Evolutionary conservation across 1,284 basidiomycete genomes (phyloP).

Genomic region (Ceratobasidium sp.): DNA sequence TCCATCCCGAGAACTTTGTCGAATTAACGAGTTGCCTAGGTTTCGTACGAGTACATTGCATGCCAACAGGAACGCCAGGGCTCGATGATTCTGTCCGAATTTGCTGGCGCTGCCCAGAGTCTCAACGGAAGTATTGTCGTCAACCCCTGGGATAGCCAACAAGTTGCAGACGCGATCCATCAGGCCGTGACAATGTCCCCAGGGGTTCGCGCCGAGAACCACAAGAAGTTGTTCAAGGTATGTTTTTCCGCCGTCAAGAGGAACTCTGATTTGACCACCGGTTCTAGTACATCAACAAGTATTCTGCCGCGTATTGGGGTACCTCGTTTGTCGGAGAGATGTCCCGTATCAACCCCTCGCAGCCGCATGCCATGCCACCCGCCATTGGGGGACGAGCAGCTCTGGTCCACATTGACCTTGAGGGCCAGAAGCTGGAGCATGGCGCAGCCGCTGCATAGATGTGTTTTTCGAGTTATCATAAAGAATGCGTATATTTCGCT

Average conservation of each 20-base stretch:
- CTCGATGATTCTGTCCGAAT: constrained; percentile 98
- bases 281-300: constrained; percentile 85
- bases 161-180: constrained; percentile 96
- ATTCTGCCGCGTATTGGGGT: constrained; percentile 94
- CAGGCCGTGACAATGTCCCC: constrained; percentile 91
- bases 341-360: constrained; percentile 53
- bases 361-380: constrained; percentile 11
- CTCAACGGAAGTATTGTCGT: constrained; percentile 94
- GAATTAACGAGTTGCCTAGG: constrained; percentile 63
- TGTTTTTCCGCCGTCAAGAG: constrained; percentile 47
- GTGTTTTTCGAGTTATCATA: background rate
- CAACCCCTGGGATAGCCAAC: constrained; percentile 96
- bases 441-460: constrained; percentile 45
- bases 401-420: constrained; percentile 46
- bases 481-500: background rate
- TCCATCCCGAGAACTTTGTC: background rate
- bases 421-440: constrained; percentile 50
- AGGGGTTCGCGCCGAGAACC: constrained; percentile 87
- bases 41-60: constrained; percentile 99
- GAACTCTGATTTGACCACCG: constrained; percentile 24
- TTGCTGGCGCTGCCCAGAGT: constrained; percentile 97
- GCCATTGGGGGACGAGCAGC: constrained; percentile 14
- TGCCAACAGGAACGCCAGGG: constrained; percentile 94
- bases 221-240: constrained; percentile 90
- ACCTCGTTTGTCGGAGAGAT: constrained; percentile 90